Percentiles rank a stretch among this genome's conserved stretches.
phyloP scores from a whole-genome alignment of 306 rosid species.

The Gynostemma pentaphyllum region DNA sequence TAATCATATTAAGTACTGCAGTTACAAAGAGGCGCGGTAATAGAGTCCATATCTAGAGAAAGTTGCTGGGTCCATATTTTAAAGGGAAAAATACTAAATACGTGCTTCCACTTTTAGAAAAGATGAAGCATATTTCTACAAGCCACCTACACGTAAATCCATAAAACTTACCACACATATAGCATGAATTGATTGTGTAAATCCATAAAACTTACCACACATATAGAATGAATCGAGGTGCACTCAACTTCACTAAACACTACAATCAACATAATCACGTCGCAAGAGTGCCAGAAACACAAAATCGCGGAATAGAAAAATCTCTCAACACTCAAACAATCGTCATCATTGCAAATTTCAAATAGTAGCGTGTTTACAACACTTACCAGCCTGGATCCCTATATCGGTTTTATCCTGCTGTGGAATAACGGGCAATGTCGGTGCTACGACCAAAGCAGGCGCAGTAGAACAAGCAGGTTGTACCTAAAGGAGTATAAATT shows the following conservation, averaged over 20 bases:
- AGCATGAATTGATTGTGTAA: too few relatives aligned
- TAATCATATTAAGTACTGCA: not conserved
- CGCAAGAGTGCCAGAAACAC: not conserved
- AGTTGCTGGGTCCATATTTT: not conserved
- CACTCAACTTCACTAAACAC: not conserved
- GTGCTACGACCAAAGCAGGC: slow-evolving; percentile 14
- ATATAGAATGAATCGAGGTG: not conserved
- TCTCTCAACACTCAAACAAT: not conserved
- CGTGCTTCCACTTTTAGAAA: not conserved
- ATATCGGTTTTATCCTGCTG: slow-evolving; percentile 20
- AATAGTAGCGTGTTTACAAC: not conserved
- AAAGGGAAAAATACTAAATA: not conserved
- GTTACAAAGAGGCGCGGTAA: not conserved
- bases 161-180: not conserved
- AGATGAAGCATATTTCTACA: not conserved
- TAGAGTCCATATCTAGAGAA: not conserved
- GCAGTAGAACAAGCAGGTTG: slow-evolving; percentile 22
- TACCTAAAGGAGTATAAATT: slow-evolving; percentile 28
- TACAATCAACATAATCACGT: not conserved
- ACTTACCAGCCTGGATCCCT: slow-evolving; percentile 52
- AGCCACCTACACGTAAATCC: slow-evolving; percentile 4
- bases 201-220: not conserved
- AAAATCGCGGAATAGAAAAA: not conserved
- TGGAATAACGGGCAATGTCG: slow-evolving; percentile 25
- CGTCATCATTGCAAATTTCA: not conserved